phyloP scores from a whole-genome alignment of 495 filamentous ascomycete species.

The Immersiella caudata region DNA sequence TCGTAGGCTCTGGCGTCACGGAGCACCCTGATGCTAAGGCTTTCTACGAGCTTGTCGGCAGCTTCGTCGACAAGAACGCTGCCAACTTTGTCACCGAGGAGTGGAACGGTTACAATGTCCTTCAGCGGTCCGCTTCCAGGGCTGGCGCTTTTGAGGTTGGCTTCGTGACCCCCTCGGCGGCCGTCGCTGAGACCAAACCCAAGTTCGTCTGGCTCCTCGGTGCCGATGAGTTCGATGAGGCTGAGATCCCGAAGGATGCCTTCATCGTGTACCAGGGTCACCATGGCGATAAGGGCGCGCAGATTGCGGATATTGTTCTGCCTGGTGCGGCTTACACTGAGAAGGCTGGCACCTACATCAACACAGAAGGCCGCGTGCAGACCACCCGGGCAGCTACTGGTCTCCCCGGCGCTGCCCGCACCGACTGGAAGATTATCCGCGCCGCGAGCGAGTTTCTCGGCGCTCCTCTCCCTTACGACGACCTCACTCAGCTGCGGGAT shows the following conservation, averaged over 20 bases:
- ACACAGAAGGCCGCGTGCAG: slow-evolving; percentile 95
- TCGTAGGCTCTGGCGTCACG: slow-evolving; percentile 84
- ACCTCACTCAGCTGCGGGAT: slow-evolving; percentile 81
- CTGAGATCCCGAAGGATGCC: slow-evolving; percentile 87
- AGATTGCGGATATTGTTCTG: slow-evolving; percentile 90
- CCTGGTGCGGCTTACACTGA: slow-evolving; percentile 95
- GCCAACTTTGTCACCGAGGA: slow-evolving; percentile 83
- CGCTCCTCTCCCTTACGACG: slow-evolving; percentile 84
- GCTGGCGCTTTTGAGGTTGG: slow-evolving; percentile 93
- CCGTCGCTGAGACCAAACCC: slow-evolving; percentile 76
- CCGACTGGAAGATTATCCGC: slow-evolving; percentile 98
- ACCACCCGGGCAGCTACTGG: slow-evolving; percentile 86
- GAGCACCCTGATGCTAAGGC: slow-evolving; percentile 90
- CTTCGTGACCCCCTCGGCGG: slow-evolving; percentile 79
- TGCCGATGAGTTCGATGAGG: slow-evolving; percentile 81
- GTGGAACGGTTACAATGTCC: slow-evolving; percentile 97
- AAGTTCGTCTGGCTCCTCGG: slow-evolving; percentile 98
- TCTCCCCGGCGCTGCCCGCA: slow-evolving; percentile 82
- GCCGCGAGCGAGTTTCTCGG: slow-evolving; percentile 90
- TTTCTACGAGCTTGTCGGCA: slow-evolving; percentile 85
- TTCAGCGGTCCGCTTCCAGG: slow-evolving; percentile 89
- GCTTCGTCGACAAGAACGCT: slow-evolving; percentile 90
- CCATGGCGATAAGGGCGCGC: slow-evolving; percentile 91
- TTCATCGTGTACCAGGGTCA: slow-evolving; percentile 98
- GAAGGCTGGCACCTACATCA: slow-evolving; percentile 95